Percentiles rank a stretch among this genome's conserved stretches.
Conservation (phyloP, 1,139 yeast species). For the Zygosaccharomyces pseudobailii region DNA sequence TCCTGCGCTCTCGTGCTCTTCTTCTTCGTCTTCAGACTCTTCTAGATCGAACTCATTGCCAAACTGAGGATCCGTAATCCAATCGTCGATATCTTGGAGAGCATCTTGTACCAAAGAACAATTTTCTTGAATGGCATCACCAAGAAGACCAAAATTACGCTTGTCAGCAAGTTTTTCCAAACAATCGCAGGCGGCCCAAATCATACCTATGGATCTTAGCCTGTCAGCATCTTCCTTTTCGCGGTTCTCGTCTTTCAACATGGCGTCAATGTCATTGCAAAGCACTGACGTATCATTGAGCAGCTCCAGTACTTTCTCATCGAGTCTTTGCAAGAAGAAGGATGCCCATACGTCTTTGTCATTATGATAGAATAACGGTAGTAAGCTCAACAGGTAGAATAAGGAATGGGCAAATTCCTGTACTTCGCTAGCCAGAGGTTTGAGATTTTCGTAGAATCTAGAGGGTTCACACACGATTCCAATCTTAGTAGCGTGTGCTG, state of each 20-base stretch:
- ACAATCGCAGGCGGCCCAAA: constrained; percentile 58
- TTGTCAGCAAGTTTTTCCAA: constrained; percentile 39
- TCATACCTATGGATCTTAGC: constrained; percentile 54
- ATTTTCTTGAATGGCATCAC: constrained; percentile 43
- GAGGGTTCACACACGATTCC: constrained; percentile 68
- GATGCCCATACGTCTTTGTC: constrained; percentile 35
- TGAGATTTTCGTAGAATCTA: constrained; percentile 29
- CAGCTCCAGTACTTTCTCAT: constrained; percentile 34
- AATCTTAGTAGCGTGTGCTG: constrained; percentile 73
- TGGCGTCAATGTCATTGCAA: constrained; percentile 33
- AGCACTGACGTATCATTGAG: constrained; percentile 33
- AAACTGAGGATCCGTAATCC: constrained; percentile 57
- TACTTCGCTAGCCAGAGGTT: constrained; percentile 52
- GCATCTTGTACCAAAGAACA: constrained; percentile 56
- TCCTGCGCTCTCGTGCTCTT: constrained; percentile 30
- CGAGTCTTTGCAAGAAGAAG: constrained; percentile 41
- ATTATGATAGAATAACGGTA: constrained; percentile 40
- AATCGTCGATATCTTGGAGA: constrained; percentile 57
- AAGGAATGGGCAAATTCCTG: constrained; percentile 46
- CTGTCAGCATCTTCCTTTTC: constrained; percentile 36
- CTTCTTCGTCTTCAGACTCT: constrained; percentile 37
- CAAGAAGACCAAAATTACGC: constrained; percentile 51
- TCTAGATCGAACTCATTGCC: constrained; percentile 36
- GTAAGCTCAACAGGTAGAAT: constrained; percentile 42
- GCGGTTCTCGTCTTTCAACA: constrained; percentile 21